Base-by-base conservation (phyloP, 1,139 yeast species). In the Debaryomycetaceae sp. region DNA sequence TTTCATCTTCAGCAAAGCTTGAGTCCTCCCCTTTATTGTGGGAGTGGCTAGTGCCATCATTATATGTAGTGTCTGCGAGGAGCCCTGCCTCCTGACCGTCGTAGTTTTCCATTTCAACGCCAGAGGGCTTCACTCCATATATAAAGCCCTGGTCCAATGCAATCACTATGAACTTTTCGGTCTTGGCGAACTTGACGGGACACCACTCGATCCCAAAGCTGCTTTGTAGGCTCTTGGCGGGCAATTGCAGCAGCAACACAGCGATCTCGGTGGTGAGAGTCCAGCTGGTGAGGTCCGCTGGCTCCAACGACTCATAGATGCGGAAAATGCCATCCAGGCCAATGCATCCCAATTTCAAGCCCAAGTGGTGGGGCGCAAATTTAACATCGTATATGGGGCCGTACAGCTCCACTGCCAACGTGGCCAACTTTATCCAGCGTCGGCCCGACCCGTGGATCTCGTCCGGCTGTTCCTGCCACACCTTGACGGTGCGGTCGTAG, bases 131-230 rank as follows among this genome's bases (percentile, higher is more conserved):
- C 35, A 76, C 68, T 32, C 79, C 77, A 50, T 81, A 85, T 12
- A 89, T 74, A 43, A 79, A 79, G 1, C 93, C 96, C 49, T 83
- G 93, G 46, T 89, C 95, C 42, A 88, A 65, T 0, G 95, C 96
- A 40, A 89, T 79, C 3, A 86, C 91, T 3, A 82, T 85, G 26
- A 91, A 63, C 53, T 79, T 85, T 53, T 89, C 97, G 9, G 78
- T 70, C 13, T 48, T 47, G 30, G 83, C 73, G 41, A 84, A 84
- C 49, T 85, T 78, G 1, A 96, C 80, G 0, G 95, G 94, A 48
- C 97, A 88, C 98, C 98, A 91, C 30, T 86, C 80, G 23, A 91
- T 60, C 19, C 88, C 78, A 51, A 89, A 91, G 46, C 88, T 85
- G 36, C 93, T 79, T 53, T 89, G 97, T 37, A 86, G 61, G 45